Conservation (phyloP, 345 rosid genomes). For the Barbarea vulgaris region DNA sequence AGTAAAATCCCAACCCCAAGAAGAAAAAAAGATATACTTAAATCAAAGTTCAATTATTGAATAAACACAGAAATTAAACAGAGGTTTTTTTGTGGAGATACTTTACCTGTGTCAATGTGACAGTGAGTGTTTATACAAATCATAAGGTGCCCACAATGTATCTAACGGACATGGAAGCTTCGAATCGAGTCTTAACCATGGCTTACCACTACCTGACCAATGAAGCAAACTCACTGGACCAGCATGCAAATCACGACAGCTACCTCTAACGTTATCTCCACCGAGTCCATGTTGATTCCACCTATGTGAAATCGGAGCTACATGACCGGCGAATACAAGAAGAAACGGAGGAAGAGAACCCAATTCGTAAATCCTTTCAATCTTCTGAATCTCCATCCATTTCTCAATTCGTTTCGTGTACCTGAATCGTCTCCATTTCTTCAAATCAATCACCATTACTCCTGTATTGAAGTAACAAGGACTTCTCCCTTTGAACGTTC, state of each 20-base stretch:
- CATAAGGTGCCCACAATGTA: slow-evolving; percentile 60
- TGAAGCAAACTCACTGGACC: slow-evolving; percentile 67
- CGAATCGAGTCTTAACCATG: slow-evolving; percentile 60
- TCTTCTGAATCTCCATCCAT: slow-evolving; percentile 71
- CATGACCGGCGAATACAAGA: slow-evolving; percentile 60
- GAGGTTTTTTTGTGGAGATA: background rate
- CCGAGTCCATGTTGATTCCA: slow-evolving; percentile 86
- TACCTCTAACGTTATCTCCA: slow-evolving; percentile 60
- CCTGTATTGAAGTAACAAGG: slow-evolving; percentile 81
- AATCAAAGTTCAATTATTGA: no score
- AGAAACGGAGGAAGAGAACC: slow-evolving; percentile 78
- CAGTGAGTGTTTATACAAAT: slow-evolving; percentile 57
- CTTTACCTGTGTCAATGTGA: slow-evolving; percentile 35
- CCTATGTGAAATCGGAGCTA: slow-evolving; percentile 56
- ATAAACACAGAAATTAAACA: no score
- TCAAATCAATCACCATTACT: slow-evolving; percentile 76
- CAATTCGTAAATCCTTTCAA: slow-evolving; percentile 60
- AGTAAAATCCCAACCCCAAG: background rate
- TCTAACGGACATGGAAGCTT: slow-evolving; percentile 60
- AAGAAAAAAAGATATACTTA: no score
- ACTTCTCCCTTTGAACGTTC: slow-evolving; percentile 37
- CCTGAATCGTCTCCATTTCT: slow-evolving; percentile 53
- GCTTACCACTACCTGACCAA: slow-evolving; percentile 79
- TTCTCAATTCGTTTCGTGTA: slow-evolving; percentile 53
- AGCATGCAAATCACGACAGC: slow-evolving; percentile 60